Evolutionary conservation across 2,329 filamentous ascomycete genomes (phyloP).

Genomic region (Colletotrichum cereale): DNA sequence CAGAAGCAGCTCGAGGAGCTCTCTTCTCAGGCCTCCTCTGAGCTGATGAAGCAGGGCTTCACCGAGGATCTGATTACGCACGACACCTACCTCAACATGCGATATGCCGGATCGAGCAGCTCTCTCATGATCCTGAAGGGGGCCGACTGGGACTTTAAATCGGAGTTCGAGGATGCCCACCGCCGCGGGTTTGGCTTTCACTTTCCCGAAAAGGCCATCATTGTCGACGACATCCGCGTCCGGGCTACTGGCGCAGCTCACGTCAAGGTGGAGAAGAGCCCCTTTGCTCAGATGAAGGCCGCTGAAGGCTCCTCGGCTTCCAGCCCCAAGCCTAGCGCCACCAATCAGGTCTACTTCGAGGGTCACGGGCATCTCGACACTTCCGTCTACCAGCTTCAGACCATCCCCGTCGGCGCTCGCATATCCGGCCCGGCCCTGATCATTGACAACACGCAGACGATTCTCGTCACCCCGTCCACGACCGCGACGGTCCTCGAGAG

Average conservation of each 20-base stretch:
- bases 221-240: constrained; percentile 42
- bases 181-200: constrained; percentile 80
- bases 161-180: constrained; percentile 77
- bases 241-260: constrained; percentile 37
- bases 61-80: constrained; percentile 54
- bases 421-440: constrained; percentile 76
- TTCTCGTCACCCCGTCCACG: constrained; percentile 70
- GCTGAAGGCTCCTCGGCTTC: constrained; percentile 18
- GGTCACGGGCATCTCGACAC: constrained; percentile 34
- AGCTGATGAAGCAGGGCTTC: constrained; percentile 47
- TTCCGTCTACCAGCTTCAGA: constrained; percentile 30
- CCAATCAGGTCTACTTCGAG: constrained; percentile 48
- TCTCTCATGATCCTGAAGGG: constrained; percentile 52
- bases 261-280: constrained; percentile 39
- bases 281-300: constrained; percentile 36
- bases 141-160: constrained; percentile 62
- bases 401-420: constrained; percentile 29
- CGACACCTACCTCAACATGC: constrained; percentile 56
- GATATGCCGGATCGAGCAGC: constrained; percentile 58
- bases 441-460: constrained; percentile 80
- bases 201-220: constrained; percentile 51
- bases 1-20: constrained; percentile 49
- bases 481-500: constrained; percentile 51
- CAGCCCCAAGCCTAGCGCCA: constrained; percentile 80
- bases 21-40: constrained; percentile 47